Percentiles rank a stretch among this genome's conserved stretches.
phyloP scores from a whole-genome alignment of 2,329 filamentous ascomycete species.

The Ilyonectria mors-panacis region DNA sequence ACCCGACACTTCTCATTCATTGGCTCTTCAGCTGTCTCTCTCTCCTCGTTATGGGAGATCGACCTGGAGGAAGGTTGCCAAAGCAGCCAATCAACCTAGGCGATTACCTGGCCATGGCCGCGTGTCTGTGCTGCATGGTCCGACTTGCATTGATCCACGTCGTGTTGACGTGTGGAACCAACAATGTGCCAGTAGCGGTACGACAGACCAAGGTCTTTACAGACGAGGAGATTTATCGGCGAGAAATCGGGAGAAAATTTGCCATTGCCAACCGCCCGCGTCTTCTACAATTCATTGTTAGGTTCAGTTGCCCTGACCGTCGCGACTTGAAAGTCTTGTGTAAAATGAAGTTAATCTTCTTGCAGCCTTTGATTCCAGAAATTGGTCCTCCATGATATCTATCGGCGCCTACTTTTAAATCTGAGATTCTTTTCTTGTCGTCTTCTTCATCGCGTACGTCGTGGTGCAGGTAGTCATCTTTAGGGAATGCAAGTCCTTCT shows the following conservation, averaged over 20 bases:
- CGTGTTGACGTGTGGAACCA: constrained; percentile 34
- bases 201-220: constrained; percentile 29
- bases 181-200: constrained; percentile 26
- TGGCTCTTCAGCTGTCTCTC: constrained; percentile 30
- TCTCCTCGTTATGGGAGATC: constrained; percentile 17
- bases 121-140: constrained; percentile 26
- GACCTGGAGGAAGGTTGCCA: constrained; percentile 22
- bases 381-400: constrained; percentile 37
- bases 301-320: background rate
- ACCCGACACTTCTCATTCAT: constrained; percentile 35
- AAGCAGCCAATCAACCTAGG: constrained; percentile 26
- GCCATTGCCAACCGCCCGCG: constrained; percentile 29
- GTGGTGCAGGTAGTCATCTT: constrained; percentile 36
- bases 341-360: too few species aligned
- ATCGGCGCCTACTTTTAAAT: constrained; percentile 35
- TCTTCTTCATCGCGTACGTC: constrained; percentile 37
- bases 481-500: constrained; percentile 34
- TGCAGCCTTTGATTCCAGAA: constrained; percentile 40
- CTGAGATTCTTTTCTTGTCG: constrained; percentile 27
- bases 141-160: constrained; percentile 35
- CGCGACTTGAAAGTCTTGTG: too few species aligned
- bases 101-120: constrained; percentile 33
- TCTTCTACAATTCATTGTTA: constrained; percentile 36
- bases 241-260: constrained; percentile 30
- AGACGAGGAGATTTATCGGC: constrained; percentile 18